These are phyloP conservation scores for Saitozyma sp. DNA, from an alignment of 768 basidiomycete species.

Conservation along the genomic window DNA sequence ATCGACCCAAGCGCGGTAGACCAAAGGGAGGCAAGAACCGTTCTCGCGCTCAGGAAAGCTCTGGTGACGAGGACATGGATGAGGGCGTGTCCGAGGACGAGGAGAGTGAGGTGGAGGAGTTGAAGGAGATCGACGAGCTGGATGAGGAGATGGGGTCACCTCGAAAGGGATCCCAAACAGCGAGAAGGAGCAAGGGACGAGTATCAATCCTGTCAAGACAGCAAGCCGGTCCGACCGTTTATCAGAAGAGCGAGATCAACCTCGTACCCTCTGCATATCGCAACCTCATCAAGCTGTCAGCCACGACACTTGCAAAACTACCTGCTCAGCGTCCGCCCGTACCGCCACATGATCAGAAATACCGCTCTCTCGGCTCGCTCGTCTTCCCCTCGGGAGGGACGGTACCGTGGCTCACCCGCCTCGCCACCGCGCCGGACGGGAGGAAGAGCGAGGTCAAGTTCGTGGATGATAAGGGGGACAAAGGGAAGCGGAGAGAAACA, in stretches of 20 bases:
- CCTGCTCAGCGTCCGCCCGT: neutral
- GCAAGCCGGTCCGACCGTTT: slow-evolving; percentile 7
- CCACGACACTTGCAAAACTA: slow-evolving; percentile 16
- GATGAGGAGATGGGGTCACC: slow-evolving; percentile 11
- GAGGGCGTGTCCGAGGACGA: slow-evolving; percentile 14
- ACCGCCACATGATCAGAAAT: slow-evolving; percentile 2
- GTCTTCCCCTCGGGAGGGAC: slow-evolving; percentile 9
- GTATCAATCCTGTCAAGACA: slow-evolving; percentile 5
- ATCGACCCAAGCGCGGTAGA: slow-evolving; percentile 10
- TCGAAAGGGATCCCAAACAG: neutral
- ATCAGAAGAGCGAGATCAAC: slow-evolving; percentile 20
- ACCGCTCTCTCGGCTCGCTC: neutral
- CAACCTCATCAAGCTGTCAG: slow-evolving; percentile 17
- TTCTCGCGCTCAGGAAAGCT: slow-evolving; percentile 1
- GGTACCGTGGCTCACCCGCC: slow-evolving; percentile 11
- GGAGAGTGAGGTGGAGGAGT: slow-evolving; percentile 7
- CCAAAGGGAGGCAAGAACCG: slow-evolving; percentile 6
- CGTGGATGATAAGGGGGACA: neutral
- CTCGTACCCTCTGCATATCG: slow-evolving; percentile 25
- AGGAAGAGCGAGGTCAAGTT: slow-evolving; percentile 2
- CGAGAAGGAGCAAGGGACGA: slow-evolving; percentile 3
- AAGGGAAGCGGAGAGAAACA: slow-evolving; percentile 12
- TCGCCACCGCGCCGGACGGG: slow-evolving; percentile 3
- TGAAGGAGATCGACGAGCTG: slow-evolving; percentile 10
- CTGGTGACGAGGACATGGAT: slow-evolving; percentile 1